Evolutionary conservation across 495 filamentous ascomycete genomes (phyloP).

Genomic region (Massariosphaeria phaeospora): DNA sequence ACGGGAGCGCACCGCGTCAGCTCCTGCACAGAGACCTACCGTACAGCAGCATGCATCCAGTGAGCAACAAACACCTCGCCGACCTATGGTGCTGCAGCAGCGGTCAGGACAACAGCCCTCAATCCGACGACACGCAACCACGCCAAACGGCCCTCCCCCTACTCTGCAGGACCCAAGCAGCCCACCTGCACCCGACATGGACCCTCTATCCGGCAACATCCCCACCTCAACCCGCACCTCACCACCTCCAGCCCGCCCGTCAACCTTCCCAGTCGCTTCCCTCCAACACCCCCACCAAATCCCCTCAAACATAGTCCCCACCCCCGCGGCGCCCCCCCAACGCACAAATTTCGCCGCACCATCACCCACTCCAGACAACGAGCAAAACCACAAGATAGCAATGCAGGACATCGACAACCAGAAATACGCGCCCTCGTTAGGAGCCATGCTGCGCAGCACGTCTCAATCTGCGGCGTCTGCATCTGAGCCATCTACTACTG

Average conservation of each 20-base stretch:
- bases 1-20: background rate
- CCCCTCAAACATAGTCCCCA: constrained; percentile 22
- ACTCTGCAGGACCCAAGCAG: background rate
- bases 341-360: no score
- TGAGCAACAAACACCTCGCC: no score
- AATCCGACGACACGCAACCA: constrained; percentile 3
- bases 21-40: background rate
- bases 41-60: background rate
- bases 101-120: constrained; percentile 4
- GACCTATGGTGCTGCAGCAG: background rate
- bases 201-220: constrained; percentile 18
- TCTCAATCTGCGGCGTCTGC: background rate
- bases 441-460: constrained; percentile 2
- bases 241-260: background rate
- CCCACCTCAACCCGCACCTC: background rate
- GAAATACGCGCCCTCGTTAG: constrained; percentile 12
- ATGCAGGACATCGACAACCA: constrained; percentile 20
- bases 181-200: background rate
- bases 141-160: background rate
- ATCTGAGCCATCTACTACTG: background rate
- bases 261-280: constrained; percentile 13
- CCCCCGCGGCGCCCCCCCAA: constrained; percentile 8
- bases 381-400: constrained; percentile 12
- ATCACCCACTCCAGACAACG: background rate
- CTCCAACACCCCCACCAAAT: constrained; percentile 1